A percentile compares a stretch with the other conserved stretches of the same genome.
These are phyloP conservation scores for Candida koratica DNA, from an alignment of 805 yeast genomes.

Conservation along the genomic window DNA sequence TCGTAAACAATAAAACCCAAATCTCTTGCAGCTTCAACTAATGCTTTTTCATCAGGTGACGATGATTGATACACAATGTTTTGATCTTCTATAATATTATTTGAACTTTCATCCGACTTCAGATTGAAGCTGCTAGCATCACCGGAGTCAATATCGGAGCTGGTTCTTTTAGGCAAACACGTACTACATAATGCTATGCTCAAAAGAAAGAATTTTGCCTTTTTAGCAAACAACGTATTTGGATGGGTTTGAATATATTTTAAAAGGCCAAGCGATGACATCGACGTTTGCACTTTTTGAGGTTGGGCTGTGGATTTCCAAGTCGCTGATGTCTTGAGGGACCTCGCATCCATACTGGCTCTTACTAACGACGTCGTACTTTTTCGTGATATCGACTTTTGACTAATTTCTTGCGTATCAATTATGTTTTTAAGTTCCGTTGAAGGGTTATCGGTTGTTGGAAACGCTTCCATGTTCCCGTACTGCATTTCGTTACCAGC, in stretches of 20 bases:
- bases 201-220: slow-evolving; percentile 74
- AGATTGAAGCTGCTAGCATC: not conserved
- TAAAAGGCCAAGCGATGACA: slow-evolving; percentile 59
- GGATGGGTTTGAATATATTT: slow-evolving; percentile 71
- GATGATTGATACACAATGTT: slow-evolving; percentile 83
- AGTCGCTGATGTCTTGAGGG: slow-evolving; percentile 22
- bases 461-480: not conserved
- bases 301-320: slow-evolving; percentile 54
- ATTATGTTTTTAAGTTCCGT: slow-evolving; percentile 9
- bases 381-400: slow-evolving; percentile 14
- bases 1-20: slow-evolving; percentile 85
- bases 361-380: slow-evolving; percentile 34
- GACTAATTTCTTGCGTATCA: slow-evolving; percentile 5
- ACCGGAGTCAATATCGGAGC: not conserved
- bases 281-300: slow-evolving; percentile 35
- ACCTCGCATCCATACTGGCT: slow-evolving; percentile 28
- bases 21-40: slow-evolving; percentile 92
- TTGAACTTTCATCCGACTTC: slow-evolving; percentile 1
- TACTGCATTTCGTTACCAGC: slow-evolving; percentile 17
- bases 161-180: slow-evolving; percentile 65
- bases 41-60: slow-evolving; percentile 94
- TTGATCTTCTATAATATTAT: slow-evolving; percentile 12
- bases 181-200: slow-evolving; percentile 86
- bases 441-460: slow-evolving; percentile 5
- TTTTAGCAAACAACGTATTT: slow-evolving; percentile 59